Evolutionary conservation across 345 rosid genomes (phyloP).

Genomic region (Rhodamnia rubescens): DNA sequence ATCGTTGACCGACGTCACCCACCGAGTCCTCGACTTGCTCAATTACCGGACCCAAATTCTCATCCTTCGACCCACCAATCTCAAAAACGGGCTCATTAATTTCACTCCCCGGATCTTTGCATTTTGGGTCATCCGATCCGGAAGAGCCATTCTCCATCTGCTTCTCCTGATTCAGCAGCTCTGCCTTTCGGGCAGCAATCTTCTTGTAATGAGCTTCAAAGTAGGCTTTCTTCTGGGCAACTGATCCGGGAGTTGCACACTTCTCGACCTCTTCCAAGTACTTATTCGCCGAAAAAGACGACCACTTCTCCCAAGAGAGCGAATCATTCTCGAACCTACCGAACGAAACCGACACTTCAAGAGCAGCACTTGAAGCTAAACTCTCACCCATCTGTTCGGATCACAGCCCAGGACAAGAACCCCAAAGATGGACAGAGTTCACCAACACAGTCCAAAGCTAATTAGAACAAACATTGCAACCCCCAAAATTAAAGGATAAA

Average conservation of each 20-base stretch:
- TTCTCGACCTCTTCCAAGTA: constrained; percentile 94
- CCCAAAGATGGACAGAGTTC: background rate
- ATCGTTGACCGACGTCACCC: constrained; percentile 3
- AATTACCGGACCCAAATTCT: constrained; percentile 23
- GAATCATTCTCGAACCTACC: constrained; percentile 90
- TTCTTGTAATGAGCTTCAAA: constrained; percentile 96
- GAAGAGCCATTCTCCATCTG: constrained; percentile 22
- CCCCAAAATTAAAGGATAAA: background rate
- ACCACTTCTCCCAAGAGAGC: constrained; percentile 91
- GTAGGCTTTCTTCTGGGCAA: constrained; percentile 86
- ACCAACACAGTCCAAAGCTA: background rate
- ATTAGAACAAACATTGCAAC: background rate
- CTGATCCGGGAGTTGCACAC: constrained; percentile 96
- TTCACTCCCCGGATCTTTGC: constrained; percentile 16
- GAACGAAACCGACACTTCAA: constrained; percentile 75
- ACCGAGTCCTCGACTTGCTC: constrained; percentile 18
- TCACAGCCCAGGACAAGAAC: background rate
- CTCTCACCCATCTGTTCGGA: constrained; percentile 1
- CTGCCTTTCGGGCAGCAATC: constrained; percentile 80
- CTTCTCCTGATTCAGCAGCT: constrained; percentile 55
- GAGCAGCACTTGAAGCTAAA: background rate
- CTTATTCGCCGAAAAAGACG: constrained; percentile 85
- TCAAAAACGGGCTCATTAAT: constrained; percentile 4
- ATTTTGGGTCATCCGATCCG: constrained; percentile 6
- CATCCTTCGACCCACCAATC: constrained; percentile 9